Percentiles rank a stretch among this genome's conserved stretches.
Conservation (phyloP, 768 basidiomycete genomes). For the Tubosaeta sp. region DNA sequence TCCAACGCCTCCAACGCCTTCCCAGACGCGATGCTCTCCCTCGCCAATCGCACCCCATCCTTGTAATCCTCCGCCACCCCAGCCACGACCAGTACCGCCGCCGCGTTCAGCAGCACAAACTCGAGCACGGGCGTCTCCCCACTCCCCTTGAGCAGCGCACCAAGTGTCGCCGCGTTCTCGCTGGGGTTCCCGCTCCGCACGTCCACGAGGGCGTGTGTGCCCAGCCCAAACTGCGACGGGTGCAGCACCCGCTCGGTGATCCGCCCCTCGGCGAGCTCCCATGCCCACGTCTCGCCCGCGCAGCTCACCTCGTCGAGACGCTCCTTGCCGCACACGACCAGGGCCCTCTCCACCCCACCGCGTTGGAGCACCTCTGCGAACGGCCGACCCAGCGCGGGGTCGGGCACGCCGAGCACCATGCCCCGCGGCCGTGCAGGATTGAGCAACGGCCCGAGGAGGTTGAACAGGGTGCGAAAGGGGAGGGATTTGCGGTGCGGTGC, state of each 20-base stretch:
- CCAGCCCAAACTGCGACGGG: constrained; percentile 75
- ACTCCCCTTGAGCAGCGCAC: constrained; percentile 52
- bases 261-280: constrained; percentile 69
- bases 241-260: constrained; percentile 61
- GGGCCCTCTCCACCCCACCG: constrained; percentile 73
- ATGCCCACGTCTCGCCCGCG: constrained; percentile 80
- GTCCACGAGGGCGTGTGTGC: constrained; percentile 58
- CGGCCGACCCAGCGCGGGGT: constrained; percentile 70
- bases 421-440: constrained; percentile 84
- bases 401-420: constrained; percentile 90
- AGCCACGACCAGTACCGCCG: constrained; percentile 82
- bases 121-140: constrained; percentile 63
- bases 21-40: constrained; percentile 54
- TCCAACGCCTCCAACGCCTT: constrained; percentile 56
- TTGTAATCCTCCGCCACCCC: constrained; percentile 67
- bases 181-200: constrained; percentile 72
- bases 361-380: constrained; percentile 75
- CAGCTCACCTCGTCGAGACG: constrained; percentile 94
- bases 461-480: constrained; percentile 96
- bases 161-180: constrained; percentile 79
- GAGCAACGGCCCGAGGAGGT: constrained; percentile 89
- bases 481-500: constrained; percentile 82
- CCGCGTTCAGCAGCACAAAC: constrained; percentile 88
- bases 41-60: constrained; percentile 68
- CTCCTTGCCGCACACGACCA: constrained; percentile 93